These are phyloP conservation scores for Spizellomyces punctatus DNA, from an alignment of 192 early-diverging fungal species.

Conservation along the genomic window DNA sequence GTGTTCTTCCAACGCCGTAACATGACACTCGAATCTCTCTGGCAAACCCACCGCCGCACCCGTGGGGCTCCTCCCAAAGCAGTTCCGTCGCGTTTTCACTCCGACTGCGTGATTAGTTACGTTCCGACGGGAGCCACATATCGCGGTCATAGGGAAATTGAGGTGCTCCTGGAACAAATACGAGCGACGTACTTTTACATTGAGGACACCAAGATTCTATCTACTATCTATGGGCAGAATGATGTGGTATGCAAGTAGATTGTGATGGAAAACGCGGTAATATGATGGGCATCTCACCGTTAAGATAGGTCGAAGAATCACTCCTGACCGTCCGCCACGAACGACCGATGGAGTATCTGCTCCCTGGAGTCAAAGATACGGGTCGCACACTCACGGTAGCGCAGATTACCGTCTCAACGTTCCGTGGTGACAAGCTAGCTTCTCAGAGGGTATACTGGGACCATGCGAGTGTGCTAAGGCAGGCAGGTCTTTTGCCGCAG, in stretches of 20 bases:
- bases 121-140: conserved; percentile 24
- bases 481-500: conserved; percentile 41
- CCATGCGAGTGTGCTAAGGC: conserved; percentile 53
- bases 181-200: conserved; percentile 6
- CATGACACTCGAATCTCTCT: neutral
- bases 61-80: conserved; percentile 29
- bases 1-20: no score
- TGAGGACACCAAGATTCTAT: conserved; percentile 17
- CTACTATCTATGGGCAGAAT: conserved; percentile 14
- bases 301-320: conserved; percentile 43
- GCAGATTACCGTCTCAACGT: conserved; percentile 31
- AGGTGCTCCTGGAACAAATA: conserved; percentile 21
- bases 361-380: conserved; percentile 54
- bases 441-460: conserved; percentile 55
- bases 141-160: conserved; percentile 32
- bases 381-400: conserved; percentile 36
- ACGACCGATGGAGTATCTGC: conserved; percentile 45
- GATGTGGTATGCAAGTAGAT: conserved; percentile 1
- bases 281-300: no score
- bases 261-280: neutral
- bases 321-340: conserved; percentile 48
- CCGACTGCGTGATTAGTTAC: conserved; percentile 22
- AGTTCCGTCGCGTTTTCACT: conserved; percentile 19
- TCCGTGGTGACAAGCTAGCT: conserved; percentile 33
- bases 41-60: conserved; percentile 22